A percentile compares a stretch with the other conserved stretches of the same genome.
These are phyloP conservation scores for Fusarium beomiforme DNA, from an alignment of 2,329 filamentous ascomycete species.

Conservation along the genomic window DNA sequence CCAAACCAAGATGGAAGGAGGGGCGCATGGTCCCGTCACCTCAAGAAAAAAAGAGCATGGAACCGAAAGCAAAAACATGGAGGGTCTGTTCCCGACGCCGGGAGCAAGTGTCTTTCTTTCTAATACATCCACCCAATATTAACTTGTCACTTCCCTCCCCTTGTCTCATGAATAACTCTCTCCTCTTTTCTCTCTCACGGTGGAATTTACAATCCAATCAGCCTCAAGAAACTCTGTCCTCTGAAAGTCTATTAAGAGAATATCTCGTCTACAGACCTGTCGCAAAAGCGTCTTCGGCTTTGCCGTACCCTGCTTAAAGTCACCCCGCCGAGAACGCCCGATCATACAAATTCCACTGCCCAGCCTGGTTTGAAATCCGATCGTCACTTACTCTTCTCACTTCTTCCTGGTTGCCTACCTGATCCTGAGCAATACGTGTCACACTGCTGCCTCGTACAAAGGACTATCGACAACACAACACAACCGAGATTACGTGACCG, in stretches of 20 bases:
- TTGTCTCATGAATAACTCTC: constrained; percentile 6
- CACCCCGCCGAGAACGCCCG: constrained; percentile 43
- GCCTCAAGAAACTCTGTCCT: neutral
- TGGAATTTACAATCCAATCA: neutral
- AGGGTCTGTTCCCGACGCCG: neutral
- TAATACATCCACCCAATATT: constrained; percentile 20
- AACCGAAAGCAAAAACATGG: neutral
- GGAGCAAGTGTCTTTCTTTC: neutral
- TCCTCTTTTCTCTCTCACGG: neutral
- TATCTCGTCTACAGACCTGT: constrained; percentile 26
- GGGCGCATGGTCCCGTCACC: neutral
- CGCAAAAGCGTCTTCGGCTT: constrained; percentile 35
- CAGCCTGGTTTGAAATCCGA: constrained; percentile 1
- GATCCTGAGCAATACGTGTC: neutral
- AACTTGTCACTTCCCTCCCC: constrained; percentile 27
- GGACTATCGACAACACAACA: constrained; percentile 17
- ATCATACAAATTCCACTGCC: constrained; percentile 26
- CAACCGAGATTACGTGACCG: constrained; percentile 35
- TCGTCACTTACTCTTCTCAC: neutral
- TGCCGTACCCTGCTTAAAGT: constrained; percentile 29
- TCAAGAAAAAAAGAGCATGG: neutral
- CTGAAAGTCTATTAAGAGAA: neutral
- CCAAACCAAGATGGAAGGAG: neutral
- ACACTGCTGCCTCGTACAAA: neutral
- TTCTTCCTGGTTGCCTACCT: neutral